A percentile compares a stretch with the other conserved stretches of the same genome.
Evolutionary conservation across 345 rosid genomes (phyloP).

Genomic region (Sonneratia alba): DNA sequence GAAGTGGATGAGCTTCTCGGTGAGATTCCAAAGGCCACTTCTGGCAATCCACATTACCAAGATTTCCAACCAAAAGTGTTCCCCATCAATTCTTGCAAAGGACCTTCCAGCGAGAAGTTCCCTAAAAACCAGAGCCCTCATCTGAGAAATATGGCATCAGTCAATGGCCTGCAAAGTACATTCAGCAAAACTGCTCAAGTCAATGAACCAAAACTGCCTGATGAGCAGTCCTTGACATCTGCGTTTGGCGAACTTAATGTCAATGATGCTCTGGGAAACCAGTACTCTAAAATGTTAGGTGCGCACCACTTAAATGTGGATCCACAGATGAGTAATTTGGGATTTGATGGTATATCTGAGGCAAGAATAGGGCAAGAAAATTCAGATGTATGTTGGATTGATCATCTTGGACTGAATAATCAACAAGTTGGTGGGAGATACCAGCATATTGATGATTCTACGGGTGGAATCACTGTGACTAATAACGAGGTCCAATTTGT

Average conservation of each 20-base stretch:
- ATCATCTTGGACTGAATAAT: slow-evolving; percentile 31
- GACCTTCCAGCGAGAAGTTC: slow-evolving; percentile 19
- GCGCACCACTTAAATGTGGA: slow-evolving; percentile 16
- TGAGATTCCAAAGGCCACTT: slow-evolving; percentile 73
- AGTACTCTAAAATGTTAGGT: slow-evolving; percentile 18
- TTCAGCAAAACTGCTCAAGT: slow-evolving; percentile 19
- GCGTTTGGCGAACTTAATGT: slow-evolving; percentile 44
- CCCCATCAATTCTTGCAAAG: slow-evolving; percentile 30
- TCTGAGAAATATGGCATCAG: slow-evolving; percentile 13
- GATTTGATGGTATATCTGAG: slow-evolving; percentile 27
- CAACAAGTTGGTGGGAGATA: slow-evolving; percentile 30
- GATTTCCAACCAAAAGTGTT: slow-evolving; percentile 26
- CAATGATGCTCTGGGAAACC: slow-evolving; percentile 15
- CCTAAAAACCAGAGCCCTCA: slow-evolving; percentile 21
- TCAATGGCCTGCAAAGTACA: slow-evolving; percentile 19
- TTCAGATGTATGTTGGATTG: slow-evolving; percentile 18
- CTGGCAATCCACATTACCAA: slow-evolving; percentile 36
- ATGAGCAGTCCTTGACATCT: slow-evolving; percentile 44
- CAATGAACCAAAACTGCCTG: slow-evolving; percentile 41
- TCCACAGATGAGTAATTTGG: slow-evolving; percentile 22
- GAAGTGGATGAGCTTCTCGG: slow-evolving; percentile 73
- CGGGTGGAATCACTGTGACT: slow-evolving; percentile 27
- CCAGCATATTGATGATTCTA: slow-evolving; percentile 26
- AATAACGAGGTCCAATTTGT: slow-evolving; percentile 30
- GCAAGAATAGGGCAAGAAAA: slow-evolving; percentile 24